Evolutionary conservation across 768 basidiomycete species (phyloP).

Genomic region (Boletus sp.): DNA sequence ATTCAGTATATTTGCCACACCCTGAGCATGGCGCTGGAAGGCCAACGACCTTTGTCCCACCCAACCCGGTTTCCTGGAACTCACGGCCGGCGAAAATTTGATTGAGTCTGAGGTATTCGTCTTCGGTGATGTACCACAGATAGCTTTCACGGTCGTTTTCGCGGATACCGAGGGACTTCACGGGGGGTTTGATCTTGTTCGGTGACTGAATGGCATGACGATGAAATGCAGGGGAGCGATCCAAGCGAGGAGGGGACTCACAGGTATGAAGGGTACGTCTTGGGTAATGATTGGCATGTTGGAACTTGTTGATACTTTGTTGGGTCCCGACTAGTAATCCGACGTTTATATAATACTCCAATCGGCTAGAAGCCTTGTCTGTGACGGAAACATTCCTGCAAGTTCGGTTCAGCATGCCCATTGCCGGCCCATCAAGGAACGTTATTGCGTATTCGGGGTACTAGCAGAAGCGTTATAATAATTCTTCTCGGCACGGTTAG

Average conservation of each 20-base stretch:
- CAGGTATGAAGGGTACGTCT: conserved; percentile 7
- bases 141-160: neutral
- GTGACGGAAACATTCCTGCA: neutral
- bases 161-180: neutral
- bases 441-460: neutral
- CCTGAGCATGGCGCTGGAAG: conserved; percentile 5
- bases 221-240: neutral
- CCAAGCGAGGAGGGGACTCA: neutral
- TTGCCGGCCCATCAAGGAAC: neutral
- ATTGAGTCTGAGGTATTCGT: conserved; percentile 17
- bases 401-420: neutral
- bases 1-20: conserved; percentile 18
- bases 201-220: neutral
- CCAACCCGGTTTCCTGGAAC: conserved; percentile 12
- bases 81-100: conserved; percentile 10
- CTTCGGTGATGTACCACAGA: conserved; percentile 21
- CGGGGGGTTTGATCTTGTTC: conserved; percentile 11
- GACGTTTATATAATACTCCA: neutral
- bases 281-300: conserved; percentile 8
- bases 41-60: conserved; percentile 14
- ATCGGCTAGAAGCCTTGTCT: neutral
- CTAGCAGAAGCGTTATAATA: no score
- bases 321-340: no score
- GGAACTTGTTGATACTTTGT: neutral
- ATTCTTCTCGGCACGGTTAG: no score